Evolutionary conservation across 2,329 filamentous ascomycete genomes (phyloP).

Genomic region (Escovopsis weberi): DNA sequence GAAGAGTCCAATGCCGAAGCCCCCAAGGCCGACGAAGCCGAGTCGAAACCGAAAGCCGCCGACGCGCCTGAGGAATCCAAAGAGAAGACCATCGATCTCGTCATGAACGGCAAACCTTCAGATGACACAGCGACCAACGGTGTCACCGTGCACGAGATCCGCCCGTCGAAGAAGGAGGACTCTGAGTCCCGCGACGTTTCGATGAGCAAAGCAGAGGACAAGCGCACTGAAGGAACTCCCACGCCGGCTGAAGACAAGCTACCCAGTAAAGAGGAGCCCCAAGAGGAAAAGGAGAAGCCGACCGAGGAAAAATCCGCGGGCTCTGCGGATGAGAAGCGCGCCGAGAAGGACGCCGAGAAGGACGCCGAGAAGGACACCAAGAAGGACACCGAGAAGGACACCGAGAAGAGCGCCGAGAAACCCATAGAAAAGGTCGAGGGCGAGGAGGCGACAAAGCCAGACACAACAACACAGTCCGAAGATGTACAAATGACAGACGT

Average conservation of each 20-base stretch:
- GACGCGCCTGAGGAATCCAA: conserved; percentile 4
- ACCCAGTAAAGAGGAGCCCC: no score
- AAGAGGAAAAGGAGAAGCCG: no score
- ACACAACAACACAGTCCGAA: conserved; percentile 5
- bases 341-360: background rate
- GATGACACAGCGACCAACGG: conserved; percentile 2
- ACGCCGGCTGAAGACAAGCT: no score
- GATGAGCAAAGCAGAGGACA: conserved; percentile 1
- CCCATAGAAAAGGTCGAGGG: background rate
- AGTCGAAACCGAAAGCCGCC: background rate
- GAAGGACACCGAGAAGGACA: conserved; percentile 3
- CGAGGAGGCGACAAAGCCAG: conserved; percentile 2
- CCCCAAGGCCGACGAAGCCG: conserved; percentile 1
- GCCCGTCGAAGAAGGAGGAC: conserved; percentile 7
- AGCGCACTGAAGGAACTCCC: background rate
- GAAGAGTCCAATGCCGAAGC: conserved; percentile 5
- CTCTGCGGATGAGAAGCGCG: background rate
- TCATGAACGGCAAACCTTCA: conserved; percentile 8
- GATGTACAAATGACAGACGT: conserved; percentile 15
- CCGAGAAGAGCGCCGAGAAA: conserved; percentile 3
- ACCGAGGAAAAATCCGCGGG: no score
- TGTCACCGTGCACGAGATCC: conserved; percentile 2
- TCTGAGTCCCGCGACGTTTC: background rate
- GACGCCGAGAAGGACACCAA: background rate
- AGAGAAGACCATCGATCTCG: conserved; percentile 6